These are phyloP conservation scores for Daldinia concentrica DNA, from an alignment of 495 filamentous ascomycete genomes.

Conservation along the genomic window DNA sequence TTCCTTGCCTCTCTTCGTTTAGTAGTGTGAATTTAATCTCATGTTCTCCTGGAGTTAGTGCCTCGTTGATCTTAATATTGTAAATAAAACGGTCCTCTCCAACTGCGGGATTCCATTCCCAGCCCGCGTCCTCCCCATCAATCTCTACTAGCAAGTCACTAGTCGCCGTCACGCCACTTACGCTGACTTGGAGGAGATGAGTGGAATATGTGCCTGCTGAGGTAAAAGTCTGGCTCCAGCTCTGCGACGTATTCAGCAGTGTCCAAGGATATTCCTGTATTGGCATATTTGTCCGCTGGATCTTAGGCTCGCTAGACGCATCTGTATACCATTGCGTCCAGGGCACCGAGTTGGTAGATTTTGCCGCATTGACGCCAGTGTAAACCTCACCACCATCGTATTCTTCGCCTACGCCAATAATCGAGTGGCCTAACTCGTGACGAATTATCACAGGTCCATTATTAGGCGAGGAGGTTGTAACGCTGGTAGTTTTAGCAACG, in stretches of 20 bases:
- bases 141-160: conserved; percentile 39
- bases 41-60: conserved; percentile 34
- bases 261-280: conserved; percentile 45
- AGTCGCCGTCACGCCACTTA: conserved; percentile 39
- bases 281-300: conserved; percentile 42
- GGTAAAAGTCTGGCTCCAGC: conserved; percentile 35
- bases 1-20: conserved; percentile 38
- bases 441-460: conserved; percentile 41
- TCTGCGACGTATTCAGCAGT: conserved; percentile 37
- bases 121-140: conserved; percentile 37
- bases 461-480: conserved; percentile 37
- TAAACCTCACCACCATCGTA: conserved; percentile 39
- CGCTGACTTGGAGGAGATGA: conserved; percentile 38
- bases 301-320: conserved; percentile 25
- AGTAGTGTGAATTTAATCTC: conserved; percentile 33
- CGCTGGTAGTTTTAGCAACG: conserved; percentile 24
- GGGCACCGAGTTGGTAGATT: conserved; percentile 23
- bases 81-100: conserved; percentile 44
- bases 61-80: conserved; percentile 34
- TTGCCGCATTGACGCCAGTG: conserved; percentile 37
- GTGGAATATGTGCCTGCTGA: conserved; percentile 38
- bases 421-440: conserved; percentile 43
- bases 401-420: conserved; percentile 42
- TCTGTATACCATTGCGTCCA: conserved; percentile 43
- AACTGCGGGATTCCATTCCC: conserved; percentile 38